phyloP scores from a whole-genome alignment of 2,329 filamentous ascomycete species.

The Monosporascus sp. region DNA sequence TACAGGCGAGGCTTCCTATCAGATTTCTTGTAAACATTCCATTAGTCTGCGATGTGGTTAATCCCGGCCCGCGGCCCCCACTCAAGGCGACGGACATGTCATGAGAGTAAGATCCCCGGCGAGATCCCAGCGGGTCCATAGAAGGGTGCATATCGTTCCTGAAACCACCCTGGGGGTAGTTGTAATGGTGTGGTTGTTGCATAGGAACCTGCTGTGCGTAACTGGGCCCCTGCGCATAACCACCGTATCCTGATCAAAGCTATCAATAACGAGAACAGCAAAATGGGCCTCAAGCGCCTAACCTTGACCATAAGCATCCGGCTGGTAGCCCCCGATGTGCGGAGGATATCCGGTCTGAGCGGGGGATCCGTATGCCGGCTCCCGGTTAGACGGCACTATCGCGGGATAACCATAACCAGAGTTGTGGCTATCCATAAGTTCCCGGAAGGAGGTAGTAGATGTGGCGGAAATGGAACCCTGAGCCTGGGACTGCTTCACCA shows the following conservation, averaged over 20 bases:
- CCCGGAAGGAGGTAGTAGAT: constrained; percentile 65
- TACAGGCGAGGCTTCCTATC: constrained; percentile 85
- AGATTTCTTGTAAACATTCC: constrained; percentile 94
- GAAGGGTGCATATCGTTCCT: constrained; percentile 19
- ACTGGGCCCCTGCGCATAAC: constrained; percentile 12
- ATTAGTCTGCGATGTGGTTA: constrained; percentile 47
- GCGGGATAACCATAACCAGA: constrained; percentile 22
- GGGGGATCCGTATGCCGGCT: constrained; percentile 15
- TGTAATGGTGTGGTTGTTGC: constrained; percentile 21
- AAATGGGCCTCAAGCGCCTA: constrained; percentile 1
- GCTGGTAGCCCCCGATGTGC: constrained; percentile 20
- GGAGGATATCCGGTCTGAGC: constrained; percentile 19
- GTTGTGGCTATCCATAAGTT: constrained; percentile 22
- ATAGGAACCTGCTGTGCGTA: background rate
- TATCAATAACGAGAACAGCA: background rate
- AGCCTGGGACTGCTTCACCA: constrained; percentile 58
- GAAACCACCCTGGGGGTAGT: constrained; percentile 21
- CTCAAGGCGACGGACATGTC: constrained; percentile 25
- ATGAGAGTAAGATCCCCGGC: constrained; percentile 29
- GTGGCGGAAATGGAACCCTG: constrained; percentile 76
- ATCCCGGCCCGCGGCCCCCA: background rate
- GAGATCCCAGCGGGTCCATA: constrained; percentile 20
- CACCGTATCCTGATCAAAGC: constrained; percentile 13
- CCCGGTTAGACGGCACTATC: constrained; percentile 24
- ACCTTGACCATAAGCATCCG: constrained; percentile 24